These are phyloP conservation scores for Ceratocystis colombiana DNA, from an alignment of 2,329 filamentous ascomycete genomes.

Conservation along the genomic window DNA sequence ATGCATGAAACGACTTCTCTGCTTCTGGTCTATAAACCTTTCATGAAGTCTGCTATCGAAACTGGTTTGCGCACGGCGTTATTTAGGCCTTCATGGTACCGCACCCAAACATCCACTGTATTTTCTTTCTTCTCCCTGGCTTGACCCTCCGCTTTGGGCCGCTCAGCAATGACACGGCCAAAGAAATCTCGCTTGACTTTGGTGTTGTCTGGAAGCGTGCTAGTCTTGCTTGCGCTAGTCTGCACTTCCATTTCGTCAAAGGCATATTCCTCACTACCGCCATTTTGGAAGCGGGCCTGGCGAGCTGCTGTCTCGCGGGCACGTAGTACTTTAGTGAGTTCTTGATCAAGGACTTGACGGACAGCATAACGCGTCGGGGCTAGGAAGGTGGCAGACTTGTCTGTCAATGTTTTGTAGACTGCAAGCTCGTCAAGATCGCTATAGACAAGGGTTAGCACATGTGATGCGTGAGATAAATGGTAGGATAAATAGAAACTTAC, in stretches of 20 bases:
- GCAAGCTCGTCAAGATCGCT: constrained; percentile 67
- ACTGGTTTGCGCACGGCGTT: constrained; percentile 88
- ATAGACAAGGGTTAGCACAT: constrained; percentile 25
- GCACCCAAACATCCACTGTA: constrained; percentile 66
- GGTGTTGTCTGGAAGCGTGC: constrained; percentile 29
- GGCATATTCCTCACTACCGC: constrained; percentile 38
- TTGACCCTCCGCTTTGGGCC: constrained; percentile 30
- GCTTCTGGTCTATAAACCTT: constrained; percentile 41
- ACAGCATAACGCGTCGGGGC: constrained; percentile 83
- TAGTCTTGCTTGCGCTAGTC: neutral
- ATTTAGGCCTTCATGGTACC: constrained; percentile 79
- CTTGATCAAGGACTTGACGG: constrained; percentile 84
- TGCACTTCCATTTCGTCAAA: constrained; percentile 30
- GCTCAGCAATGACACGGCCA: constrained; percentile 54
- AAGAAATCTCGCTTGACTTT: constrained; percentile 73
- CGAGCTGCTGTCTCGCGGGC: constrained; percentile 56
- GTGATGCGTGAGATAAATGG: neutral
- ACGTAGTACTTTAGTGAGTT: constrained; percentile 64
- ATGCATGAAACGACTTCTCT: no score
- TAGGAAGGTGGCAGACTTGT: constrained; percentile 45
- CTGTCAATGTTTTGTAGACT: constrained; percentile 58
- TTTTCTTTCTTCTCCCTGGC: constrained; percentile 32
- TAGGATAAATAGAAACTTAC: constrained; percentile 41
- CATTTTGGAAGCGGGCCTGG: constrained; percentile 54
- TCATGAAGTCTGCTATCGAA: constrained; percentile 67